Evolutionary conservation across 768 basidiomycete genomes (phyloP).

Genomic region (Tulasnella sp.): DNA sequence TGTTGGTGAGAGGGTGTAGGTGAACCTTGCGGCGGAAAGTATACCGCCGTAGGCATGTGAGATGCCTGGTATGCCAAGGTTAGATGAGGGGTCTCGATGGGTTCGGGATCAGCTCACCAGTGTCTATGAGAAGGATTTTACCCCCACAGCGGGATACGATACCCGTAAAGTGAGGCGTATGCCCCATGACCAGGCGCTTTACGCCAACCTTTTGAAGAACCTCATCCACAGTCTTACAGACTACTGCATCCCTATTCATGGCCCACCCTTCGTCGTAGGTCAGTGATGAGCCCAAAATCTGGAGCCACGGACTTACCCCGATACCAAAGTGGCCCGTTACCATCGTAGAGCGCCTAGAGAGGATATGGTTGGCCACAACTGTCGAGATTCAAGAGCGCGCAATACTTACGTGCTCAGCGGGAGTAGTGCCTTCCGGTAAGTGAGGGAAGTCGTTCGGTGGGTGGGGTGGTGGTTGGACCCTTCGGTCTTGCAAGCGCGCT

Average conservation of each 20-base stretch:
- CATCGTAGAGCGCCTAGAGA: conserved; percentile 44
- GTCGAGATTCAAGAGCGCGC: not conserved
- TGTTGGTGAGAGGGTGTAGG: conserved; percentile 66
- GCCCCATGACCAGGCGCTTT: conserved; percentile 87
- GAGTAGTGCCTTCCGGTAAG: conserved; percentile 51
- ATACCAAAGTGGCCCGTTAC: conserved; percentile 87
- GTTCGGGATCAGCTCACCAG: conserved; percentile 37
- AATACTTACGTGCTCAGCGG: conserved; percentile 38
- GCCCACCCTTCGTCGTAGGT: conserved; percentile 48
- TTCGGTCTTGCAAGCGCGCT: conserved; percentile 49
- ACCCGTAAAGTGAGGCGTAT: conserved; percentile 71
- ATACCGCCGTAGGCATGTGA: conserved; percentile 1
- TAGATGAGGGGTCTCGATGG: no score
- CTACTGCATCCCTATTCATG: conserved; percentile 49
- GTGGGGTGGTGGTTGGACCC: conserved; percentile 50
- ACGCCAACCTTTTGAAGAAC: conserved; percentile 68
- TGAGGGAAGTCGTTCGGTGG: conserved; percentile 67
- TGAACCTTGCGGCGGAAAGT: conserved; percentile 73
- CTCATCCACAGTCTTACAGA: conserved; percentile 57
- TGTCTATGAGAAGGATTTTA: conserved; percentile 94
- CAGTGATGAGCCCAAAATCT: not conserved
- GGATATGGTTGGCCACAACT: not conserved
- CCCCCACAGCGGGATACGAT: conserved; percentile 80
- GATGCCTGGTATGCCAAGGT: not conserved
- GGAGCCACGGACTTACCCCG: conserved; percentile 31